Conservation (phyloP, 164 flowering plant genomes). For the Macadamia tetraphylla region DNA sequence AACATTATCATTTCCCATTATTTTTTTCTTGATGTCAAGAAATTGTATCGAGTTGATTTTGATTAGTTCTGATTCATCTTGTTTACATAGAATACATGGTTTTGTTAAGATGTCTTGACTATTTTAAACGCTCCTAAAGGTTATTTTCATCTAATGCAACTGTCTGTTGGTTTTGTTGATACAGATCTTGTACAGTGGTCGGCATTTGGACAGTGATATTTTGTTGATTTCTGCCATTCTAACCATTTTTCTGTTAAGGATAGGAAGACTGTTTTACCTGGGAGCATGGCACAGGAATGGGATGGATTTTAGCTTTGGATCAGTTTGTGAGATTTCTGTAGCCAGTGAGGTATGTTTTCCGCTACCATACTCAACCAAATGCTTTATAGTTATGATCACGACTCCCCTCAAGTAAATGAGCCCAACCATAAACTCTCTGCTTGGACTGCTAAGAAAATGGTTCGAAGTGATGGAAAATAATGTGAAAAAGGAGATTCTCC, state of each 20-base stretch:
- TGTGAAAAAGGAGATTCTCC: too few species aligned
- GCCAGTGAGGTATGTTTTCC: constrained; percentile 40
- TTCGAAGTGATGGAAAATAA: too few species aligned
- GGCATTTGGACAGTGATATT: constrained; percentile 26
- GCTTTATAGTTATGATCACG: too few species aligned
- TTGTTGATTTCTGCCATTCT: constrained; percentile 19
- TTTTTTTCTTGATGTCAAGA: constrained; percentile 11
- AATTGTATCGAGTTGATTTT: constrained; percentile 25
- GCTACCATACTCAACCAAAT: neutral
- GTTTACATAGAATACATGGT: constrained; percentile 10
- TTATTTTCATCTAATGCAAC: constrained; percentile 26
- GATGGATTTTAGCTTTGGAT: constrained; percentile 16
- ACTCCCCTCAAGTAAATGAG: too few species aligned
- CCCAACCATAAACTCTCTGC: too few species aligned
- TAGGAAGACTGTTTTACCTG: constrained; percentile 29
- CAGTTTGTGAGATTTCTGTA: constrained; percentile 18
- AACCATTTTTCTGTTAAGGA: constrained; percentile 24
- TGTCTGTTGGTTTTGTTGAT: constrained; percentile 43
- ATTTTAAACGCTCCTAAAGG: constrained; percentile 7
- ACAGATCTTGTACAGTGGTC: constrained; percentile 40
- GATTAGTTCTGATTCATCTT: constrained; percentile 3
- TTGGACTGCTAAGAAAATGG: too few species aligned
- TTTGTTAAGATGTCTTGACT: constrained; percentile 3
- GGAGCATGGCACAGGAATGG: constrained; percentile 22
- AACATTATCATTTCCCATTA: constrained; percentile 10